These are phyloP conservation scores for Lentinula lateritia DNA, from an alignment of 768 basidiomycete species.

Conservation along the genomic window DNA sequence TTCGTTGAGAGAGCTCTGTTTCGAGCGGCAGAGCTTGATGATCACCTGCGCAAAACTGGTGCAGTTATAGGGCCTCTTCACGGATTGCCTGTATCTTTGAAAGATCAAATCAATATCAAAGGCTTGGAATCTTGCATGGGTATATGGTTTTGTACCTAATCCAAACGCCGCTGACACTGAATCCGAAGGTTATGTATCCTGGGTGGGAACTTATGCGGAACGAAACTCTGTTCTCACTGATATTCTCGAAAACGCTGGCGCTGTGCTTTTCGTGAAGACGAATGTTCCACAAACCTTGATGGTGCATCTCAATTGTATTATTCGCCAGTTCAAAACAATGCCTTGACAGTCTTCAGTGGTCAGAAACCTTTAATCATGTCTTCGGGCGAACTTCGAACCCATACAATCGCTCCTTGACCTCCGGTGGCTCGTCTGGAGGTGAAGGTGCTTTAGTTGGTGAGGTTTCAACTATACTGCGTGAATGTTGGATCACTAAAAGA, in stretches of 20 bases:
- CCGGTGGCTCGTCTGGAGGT: slow-evolving; percentile 82
- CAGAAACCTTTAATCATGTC: slow-evolving; percentile 72
- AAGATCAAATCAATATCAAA: slow-evolving; percentile 67
- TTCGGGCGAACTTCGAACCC: slow-evolving; percentile 81
- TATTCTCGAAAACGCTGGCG: slow-evolving; percentile 62
- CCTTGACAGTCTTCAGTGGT: slow-evolving; percentile 40
- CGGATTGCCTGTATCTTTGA: slow-evolving; percentile 69
- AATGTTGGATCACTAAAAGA: neutral
- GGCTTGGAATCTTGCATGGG: slow-evolving; percentile 70
- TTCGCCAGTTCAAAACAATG: too few relatives aligned
- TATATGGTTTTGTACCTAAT: slow-evolving; percentile 12
- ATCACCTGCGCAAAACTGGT: slow-evolving; percentile 54
- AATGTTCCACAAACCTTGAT: slow-evolving; percentile 77
- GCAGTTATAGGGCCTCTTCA: slow-evolving; percentile 67
- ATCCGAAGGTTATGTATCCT: slow-evolving; percentile 61
- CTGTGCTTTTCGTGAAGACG: slow-evolving; percentile 66
- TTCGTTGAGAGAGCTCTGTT: slow-evolving; percentile 67
- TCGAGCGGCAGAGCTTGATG: slow-evolving; percentile 64
- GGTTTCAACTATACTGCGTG: neutral
- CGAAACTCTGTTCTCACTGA: slow-evolving; percentile 60
- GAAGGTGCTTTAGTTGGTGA: slow-evolving; percentile 73
- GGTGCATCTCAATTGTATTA: slow-evolving; percentile 26
- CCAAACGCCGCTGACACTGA: neutral
- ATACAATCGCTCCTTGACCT: slow-evolving; percentile 61
- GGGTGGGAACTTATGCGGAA: slow-evolving; percentile 56